Evolutionary conservation across 208 protist species (phyloP).

Genomic region (Trypanosoma melophagium): DNA sequence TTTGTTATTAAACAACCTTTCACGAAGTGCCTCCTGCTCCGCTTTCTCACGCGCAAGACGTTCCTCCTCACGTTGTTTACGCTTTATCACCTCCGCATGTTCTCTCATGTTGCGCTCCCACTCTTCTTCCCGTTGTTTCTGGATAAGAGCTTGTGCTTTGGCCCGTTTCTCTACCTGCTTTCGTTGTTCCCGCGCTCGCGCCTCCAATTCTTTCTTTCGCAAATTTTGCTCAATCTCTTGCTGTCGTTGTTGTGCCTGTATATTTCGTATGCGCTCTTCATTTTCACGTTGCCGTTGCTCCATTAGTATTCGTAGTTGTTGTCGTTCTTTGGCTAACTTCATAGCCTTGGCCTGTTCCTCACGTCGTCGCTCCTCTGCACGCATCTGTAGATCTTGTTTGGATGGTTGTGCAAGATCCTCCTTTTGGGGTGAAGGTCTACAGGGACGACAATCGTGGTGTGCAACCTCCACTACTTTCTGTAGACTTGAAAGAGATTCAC

Average conservation of each 20-base stretch:
- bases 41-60: conserved; percentile 27
- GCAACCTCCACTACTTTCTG: conserved; percentile 63
- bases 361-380: conserved; percentile 47
- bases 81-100: conserved; percentile 38
- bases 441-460: conserved; percentile 40
- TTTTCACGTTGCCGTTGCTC: conserved; percentile 38
- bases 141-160: conserved; percentile 45
- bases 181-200: conserved; percentile 67
- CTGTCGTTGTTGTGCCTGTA: conserved; percentile 45
- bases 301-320: conserved; percentile 46
- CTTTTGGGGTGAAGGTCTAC: conserved; percentile 50
- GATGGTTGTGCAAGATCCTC: not conserved
- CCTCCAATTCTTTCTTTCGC: conserved; percentile 60
- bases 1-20: conserved; percentile 17
- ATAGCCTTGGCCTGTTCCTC: conserved; percentile 57
- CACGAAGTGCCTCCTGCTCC: conserved; percentile 18
- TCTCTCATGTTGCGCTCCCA: conserved; percentile 75
- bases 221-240: conserved; percentile 44
- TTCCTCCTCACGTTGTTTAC: conserved; percentile 29
- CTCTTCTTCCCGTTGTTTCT: conserved; percentile 64
- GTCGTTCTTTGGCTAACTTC: conserved; percentile 35
- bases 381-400: conserved; percentile 34
- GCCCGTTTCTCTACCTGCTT: conserved; percentile 41
- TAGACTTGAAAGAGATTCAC: conserved; percentile 62
- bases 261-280: conserved; percentile 26